These are phyloP conservation scores for Apiotrichum akiyoshidainum DNA, from an alignment of 1,284 basidiomycete genomes.

Conservation along the genomic window DNA sequence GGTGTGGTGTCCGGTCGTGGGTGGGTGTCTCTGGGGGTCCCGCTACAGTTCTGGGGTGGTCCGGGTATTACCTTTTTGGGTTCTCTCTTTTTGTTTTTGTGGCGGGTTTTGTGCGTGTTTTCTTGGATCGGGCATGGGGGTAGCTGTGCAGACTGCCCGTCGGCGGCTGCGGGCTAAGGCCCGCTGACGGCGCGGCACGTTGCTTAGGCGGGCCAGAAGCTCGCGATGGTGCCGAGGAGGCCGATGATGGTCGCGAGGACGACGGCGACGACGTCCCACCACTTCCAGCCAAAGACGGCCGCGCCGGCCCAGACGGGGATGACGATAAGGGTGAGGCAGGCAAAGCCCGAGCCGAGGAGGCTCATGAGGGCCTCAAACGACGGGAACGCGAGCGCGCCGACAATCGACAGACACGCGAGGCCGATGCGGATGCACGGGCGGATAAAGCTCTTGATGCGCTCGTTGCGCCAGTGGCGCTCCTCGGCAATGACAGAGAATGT, in stretches of 20 bases:
- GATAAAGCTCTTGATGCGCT: slow-evolving; percentile 54
- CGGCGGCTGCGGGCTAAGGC: too few species aligned
- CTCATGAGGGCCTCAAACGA: slow-evolving; percentile 84
- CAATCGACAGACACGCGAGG: slow-evolving; percentile 62
- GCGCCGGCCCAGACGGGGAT: slow-evolving; percentile 66
- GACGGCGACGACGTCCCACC: slow-evolving; percentile 59
- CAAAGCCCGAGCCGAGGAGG: slow-evolving; percentile 77
- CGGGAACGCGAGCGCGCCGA: slow-evolving; percentile 73
- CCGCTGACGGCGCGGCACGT: too few species aligned
- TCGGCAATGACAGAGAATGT: slow-evolving; percentile 58
- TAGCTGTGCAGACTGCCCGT: too few species aligned
- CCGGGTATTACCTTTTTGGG: too few species aligned
- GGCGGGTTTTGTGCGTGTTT: too few species aligned
- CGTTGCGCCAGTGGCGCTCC: slow-evolving; percentile 28
- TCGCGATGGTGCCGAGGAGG: slow-evolving; percentile 63
- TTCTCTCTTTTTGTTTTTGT: too few species aligned
- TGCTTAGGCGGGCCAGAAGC: slow-evolving; percentile 17
- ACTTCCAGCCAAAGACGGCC: slow-evolving; percentile 53
- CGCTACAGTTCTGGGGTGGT: not conserved
- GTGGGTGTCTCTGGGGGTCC: not conserved
- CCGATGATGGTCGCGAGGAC: slow-evolving; percentile 62
- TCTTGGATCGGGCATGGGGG: too few species aligned
- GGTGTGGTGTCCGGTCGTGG: not conserved
- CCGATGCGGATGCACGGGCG: slow-evolving; percentile 60
- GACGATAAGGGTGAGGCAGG: slow-evolving; percentile 74